Conservation (phyloP, 179 eudicot genomes). For the Beta corolliflora region DNA sequence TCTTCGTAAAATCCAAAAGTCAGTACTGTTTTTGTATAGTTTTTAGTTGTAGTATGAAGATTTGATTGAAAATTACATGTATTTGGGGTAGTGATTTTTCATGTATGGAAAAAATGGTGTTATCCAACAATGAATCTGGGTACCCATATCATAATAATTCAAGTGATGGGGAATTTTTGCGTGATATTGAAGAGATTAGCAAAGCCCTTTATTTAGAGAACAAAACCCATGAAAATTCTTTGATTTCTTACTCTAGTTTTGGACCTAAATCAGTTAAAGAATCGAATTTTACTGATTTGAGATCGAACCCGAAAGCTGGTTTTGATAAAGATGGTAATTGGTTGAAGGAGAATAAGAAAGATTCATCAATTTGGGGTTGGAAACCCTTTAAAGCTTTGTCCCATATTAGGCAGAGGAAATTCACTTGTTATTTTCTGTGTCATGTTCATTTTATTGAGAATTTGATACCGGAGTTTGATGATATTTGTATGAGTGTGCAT, state of each 20-base stretch:
- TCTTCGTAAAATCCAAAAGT: constrained; percentile 10
- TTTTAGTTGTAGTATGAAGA: background rate
- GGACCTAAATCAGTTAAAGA: constrained; percentile 38
- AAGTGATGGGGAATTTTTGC: constrained; percentile 52
- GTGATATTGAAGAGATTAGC: constrained; percentile 73
- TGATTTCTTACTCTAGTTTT: constrained; percentile 42
- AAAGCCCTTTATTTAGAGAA: constrained; percentile 57
- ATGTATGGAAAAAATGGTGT: constrained; percentile 34
- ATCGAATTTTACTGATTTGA: constrained; percentile 32
- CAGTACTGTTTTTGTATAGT: background rate
- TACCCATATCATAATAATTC: constrained; percentile 39
- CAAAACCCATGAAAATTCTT: constrained; percentile 37
- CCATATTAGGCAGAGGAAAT: constrained; percentile 53
- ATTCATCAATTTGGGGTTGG: constrained; percentile 79
- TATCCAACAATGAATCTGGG: constrained; percentile 43
- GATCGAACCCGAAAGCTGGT: constrained; percentile 33
- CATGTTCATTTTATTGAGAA: constrained; percentile 84
- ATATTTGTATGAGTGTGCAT: constrained; percentile 51
- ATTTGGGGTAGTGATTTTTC: constrained; percentile 16
- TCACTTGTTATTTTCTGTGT: constrained; percentile 74
- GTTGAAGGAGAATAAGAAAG: constrained; percentile 48
- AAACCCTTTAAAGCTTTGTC: constrained; percentile 74
- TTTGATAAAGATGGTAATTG: constrained; percentile 40
- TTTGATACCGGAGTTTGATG: constrained; percentile 58
- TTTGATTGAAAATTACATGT: constrained; percentile 10